phyloP scores from a whole-genome alignment of 192 early-diverging fungal genomes.

The Coemansia sp. region DNA sequence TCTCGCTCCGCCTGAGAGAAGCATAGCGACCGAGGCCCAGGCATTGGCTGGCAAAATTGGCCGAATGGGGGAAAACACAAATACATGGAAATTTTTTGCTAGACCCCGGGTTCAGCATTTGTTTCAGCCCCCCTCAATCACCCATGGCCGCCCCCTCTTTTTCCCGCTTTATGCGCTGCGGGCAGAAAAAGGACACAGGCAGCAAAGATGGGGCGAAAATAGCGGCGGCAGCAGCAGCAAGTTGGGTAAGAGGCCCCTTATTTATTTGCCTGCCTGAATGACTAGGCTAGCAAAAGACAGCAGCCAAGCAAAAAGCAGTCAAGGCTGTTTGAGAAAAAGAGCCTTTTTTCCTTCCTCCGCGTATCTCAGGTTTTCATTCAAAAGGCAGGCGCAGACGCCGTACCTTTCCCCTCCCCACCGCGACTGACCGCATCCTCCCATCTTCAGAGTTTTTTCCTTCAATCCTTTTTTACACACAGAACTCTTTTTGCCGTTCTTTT shows the following conservation, averaged over 20 bases:
- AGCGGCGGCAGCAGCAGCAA: too few species aligned
- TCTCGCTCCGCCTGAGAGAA: not conserved
- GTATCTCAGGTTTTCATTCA: conserved; percentile 5
- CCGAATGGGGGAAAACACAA: not conserved
- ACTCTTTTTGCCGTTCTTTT: not conserved
- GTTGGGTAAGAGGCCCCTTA: too few species aligned
- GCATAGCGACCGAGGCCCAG: too few species aligned
- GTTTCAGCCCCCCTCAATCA: conserved; percentile 44
- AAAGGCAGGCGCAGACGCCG: conserved; percentile 9
- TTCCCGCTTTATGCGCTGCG: not conserved
- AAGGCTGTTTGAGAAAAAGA: too few species aligned
- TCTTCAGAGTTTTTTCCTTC: not conserved
- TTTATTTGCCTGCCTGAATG: too few species aligned
- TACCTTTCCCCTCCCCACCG: not conserved
- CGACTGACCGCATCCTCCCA: not conserved
- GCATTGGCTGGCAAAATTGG: not conserved
- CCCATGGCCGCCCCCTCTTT: conserved; percentile 21
- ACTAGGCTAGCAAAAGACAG: not conserved
- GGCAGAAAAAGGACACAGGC: not conserved
- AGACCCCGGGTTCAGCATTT: conserved; percentile 35
- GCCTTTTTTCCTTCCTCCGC: too few species aligned
- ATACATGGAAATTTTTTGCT: not conserved
- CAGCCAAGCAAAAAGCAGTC: not conserved
- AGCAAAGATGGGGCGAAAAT: conserved; percentile 1
- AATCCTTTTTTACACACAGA: not conserved